phyloP scores from a whole-genome alignment of 805 yeast genomes.

The Yarrowia hollandica region DNA sequence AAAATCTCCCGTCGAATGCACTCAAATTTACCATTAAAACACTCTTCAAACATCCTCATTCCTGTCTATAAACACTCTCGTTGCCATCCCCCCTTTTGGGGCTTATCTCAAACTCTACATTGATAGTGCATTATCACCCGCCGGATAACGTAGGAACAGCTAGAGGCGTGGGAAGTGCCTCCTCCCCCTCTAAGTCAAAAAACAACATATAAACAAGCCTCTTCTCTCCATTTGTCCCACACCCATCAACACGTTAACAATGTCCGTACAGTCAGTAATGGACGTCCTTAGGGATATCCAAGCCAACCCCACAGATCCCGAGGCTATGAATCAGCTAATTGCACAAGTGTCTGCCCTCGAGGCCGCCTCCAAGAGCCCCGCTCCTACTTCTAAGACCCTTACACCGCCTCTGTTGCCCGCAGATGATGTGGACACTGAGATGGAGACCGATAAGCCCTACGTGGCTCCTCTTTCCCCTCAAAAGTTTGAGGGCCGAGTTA shows the following conservation, averaged over 20 bases:
- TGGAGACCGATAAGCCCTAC: conserved; percentile 25
- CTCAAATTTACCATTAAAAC: too few species aligned
- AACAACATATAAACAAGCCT: not conserved
- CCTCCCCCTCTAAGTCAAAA: conserved; percentile 2
- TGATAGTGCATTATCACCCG: conserved; percentile 15
- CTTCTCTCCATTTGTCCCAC: not conserved
- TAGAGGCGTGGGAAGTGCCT: not conserved
- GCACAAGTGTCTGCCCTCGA: conserved; percentile 14
- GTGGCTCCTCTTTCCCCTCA: conserved; percentile 30
- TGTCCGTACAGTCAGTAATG: conserved; percentile 26
- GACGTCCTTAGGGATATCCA: conserved; percentile 27
- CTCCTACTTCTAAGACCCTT: not conserved
- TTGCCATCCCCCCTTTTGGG: not conserved
- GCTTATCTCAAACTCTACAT: conserved; percentile 23
- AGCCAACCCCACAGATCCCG: conserved; percentile 9
- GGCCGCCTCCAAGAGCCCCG: not conserved
- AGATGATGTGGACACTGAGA: conserved; percentile 16
- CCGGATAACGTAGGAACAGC: conserved; percentile 26
- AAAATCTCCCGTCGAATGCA: too few species aligned
- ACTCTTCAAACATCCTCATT: too few species aligned
- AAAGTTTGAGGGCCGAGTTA: conserved; percentile 42
- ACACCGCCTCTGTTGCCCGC: conserved; percentile 19
- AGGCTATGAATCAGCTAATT: conserved; percentile 19
- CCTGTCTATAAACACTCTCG: too few species aligned
- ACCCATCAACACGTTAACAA: not conserved